Evolutionary conservation across 2,329 filamentous ascomycete species (phyloP).

Genomic region (Thelonectria discophora): DNA sequence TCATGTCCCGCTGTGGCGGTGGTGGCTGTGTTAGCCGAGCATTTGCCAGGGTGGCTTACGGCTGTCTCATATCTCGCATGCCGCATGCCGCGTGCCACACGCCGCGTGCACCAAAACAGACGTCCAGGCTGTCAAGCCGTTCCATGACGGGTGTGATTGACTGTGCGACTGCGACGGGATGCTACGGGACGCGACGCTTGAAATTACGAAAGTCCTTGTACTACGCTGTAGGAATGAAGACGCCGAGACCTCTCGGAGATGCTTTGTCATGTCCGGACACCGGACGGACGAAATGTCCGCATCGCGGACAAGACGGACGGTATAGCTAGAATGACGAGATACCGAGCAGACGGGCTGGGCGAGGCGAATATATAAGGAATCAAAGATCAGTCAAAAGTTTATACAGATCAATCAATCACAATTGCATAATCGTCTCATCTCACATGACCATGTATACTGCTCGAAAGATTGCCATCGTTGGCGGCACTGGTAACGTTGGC

Average conservation of each 20-base stretch:
- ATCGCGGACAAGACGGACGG: neutral
- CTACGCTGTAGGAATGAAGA: neutral
- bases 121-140: neutral
- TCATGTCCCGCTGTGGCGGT: constrained; percentile 43
- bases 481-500: constrained; percentile 52
- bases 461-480: constrained; percentile 43
- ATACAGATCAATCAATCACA: neutral
- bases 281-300: constrained; percentile 8
- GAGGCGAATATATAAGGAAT: constrained; percentile 8
- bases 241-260: neutral
- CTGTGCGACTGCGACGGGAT: neutral
- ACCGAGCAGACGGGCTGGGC: neutral
- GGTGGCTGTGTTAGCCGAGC: constrained; percentile 40
- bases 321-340: neutral
- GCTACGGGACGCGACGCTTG: neutral
- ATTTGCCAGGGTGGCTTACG: constrained; percentile 32
- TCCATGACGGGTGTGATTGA: neutral
- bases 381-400: neutral
- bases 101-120: neutral
- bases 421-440: constrained; percentile 2
- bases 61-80: neutral
- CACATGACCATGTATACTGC: constrained; percentile 19
- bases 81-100: neutral
- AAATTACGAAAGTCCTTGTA: neutral
- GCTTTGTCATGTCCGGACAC: constrained; percentile 3